Evolutionary conservation across 306 rosid species (phyloP).

Genomic region (Casuarina cunninghamiana): DNA sequence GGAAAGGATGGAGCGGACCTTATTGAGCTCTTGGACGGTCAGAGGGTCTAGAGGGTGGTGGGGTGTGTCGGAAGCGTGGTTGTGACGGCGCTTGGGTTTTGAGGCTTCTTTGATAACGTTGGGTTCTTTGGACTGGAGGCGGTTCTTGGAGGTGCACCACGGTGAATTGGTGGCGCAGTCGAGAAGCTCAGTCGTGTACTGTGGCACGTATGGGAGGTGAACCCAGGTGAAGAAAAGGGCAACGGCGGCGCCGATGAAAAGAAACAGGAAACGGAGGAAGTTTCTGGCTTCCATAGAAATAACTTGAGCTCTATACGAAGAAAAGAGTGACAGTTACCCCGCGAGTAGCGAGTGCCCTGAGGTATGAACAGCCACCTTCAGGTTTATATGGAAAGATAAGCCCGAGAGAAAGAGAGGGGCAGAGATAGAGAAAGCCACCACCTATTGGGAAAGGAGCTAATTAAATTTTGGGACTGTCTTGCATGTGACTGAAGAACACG

Average conservation of each 20-base stretch:
- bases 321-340: neutral
- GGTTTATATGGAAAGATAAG: neutral
- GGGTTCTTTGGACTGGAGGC: conserved; percentile 30
- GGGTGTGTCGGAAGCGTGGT: conserved; percentile 47
- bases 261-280: conserved; percentile 41
- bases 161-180: conserved; percentile 54
- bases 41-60: conserved; percentile 90
- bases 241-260: conserved; percentile 28
- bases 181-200: conserved; percentile 30
- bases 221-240: conserved; percentile 51
- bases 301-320: neutral
- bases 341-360: neutral
- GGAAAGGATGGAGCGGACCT: conserved; percentile 47
- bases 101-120: conserved; percentile 24
- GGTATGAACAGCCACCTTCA: neutral
- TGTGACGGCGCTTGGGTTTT: conserved; percentile 28
- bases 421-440: no score
- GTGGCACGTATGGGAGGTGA: conserved; percentile 42
- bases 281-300: conserved; percentile 54
- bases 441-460: no score
- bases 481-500: no score
- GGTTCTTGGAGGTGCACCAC: conserved; percentile 61
- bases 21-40: conserved; percentile 61
- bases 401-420: no score
- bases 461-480: no score